Evolutionary conservation across 805 yeast species (phyloP).

Genomic region (Candida nitratophila): DNA sequence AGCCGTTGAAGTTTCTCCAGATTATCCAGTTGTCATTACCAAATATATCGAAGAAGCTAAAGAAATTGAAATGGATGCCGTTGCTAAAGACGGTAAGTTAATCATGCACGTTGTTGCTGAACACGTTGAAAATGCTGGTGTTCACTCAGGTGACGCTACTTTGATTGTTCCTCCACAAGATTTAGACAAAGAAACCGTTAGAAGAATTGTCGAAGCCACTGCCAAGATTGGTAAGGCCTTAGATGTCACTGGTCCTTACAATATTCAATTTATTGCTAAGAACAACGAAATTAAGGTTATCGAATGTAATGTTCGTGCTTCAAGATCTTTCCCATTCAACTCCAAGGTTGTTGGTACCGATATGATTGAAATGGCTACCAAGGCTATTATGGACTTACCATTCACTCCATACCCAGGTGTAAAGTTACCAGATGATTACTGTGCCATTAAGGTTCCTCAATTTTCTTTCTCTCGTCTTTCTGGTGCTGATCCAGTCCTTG

Average conservation of each 20-base stretch:
- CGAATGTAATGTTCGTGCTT: conserved; percentile 98
- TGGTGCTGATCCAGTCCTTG: conserved; percentile 96
- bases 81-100: conserved; percentile 89
- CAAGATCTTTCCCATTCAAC: conserved; percentile 98
- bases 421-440: conserved; percentile 85
- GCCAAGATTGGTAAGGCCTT: conserved; percentile 93
- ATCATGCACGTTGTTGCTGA: conserved; percentile 97
- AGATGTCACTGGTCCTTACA: conserved; percentile 95
- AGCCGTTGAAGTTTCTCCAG: conserved; percentile 97
- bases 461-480: conserved; percentile 94
- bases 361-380: conserved; percentile 94
- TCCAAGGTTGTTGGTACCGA: conserved; percentile 96
- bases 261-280: conserved; percentile 94
- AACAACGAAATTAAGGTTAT: conserved; percentile 94
- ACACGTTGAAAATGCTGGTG: conserved; percentile 99
- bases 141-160: conserved; percentile 98
- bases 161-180: conserved; percentile 96
- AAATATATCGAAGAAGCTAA: conserved; percentile 95
- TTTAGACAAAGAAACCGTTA: conserved; percentile 83
- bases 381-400: conserved; percentile 86
- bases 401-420: conserved; percentile 86
- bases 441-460: conserved; percentile 95
- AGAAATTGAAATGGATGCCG: conserved; percentile 99
- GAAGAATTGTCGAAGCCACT: conserved; percentile 88
- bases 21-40: conserved; percentile 95